These are phyloP conservation scores for Hypoxylon perforatum DNA, from an alignment of 495 filamentous ascomycete genomes.

Conservation along the genomic window DNA sequence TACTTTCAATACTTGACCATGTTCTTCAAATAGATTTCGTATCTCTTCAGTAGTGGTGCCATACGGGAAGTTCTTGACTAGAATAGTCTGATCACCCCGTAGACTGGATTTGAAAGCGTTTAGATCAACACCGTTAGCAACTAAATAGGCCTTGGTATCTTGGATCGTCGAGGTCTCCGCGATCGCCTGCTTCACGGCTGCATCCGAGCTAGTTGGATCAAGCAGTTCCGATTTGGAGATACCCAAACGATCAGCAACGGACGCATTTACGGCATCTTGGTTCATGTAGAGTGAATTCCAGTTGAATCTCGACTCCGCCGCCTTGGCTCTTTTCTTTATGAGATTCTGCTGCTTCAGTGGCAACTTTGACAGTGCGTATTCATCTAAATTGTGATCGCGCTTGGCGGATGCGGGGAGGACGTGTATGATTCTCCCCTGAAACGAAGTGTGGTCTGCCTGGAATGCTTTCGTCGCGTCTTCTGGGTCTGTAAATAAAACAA, in stretches of 20 bases:
- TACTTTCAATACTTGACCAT: conserved; percentile 77
- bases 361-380: conserved; percentile 85
- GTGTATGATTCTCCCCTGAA: conserved; percentile 92
- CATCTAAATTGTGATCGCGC: conserved; percentile 82
- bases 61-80: conserved; percentile 95
- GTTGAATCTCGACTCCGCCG: conserved; percentile 81
- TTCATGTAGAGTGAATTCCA: conserved; percentile 99
- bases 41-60: conserved; percentile 78
- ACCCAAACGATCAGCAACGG: conserved; percentile 85
- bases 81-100: conserved; percentile 85
- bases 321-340: conserved; percentile 82
- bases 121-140: conserved; percentile 85
- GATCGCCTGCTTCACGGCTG: conserved; percentile 94
- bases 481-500: conserved; percentile 78
- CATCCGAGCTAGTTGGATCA: conserved; percentile 92
- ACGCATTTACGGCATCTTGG: conserved; percentile 94
- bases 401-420: conserved; percentile 85
- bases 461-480: conserved; percentile 81
- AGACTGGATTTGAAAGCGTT: conserved; percentile 86
- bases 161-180: conserved; percentile 96
- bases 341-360: conserved; percentile 94
- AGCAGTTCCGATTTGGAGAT: conserved; percentile 89
- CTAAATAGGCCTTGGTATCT: conserved; percentile 93
- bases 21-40: conserved; percentile 72
- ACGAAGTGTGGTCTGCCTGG: conserved; percentile 78